These are phyloP conservation scores for Stereocaulon alpinum DNA, from an alignment of 495 filamentous ascomycete species.

Conservation along the genomic window DNA sequence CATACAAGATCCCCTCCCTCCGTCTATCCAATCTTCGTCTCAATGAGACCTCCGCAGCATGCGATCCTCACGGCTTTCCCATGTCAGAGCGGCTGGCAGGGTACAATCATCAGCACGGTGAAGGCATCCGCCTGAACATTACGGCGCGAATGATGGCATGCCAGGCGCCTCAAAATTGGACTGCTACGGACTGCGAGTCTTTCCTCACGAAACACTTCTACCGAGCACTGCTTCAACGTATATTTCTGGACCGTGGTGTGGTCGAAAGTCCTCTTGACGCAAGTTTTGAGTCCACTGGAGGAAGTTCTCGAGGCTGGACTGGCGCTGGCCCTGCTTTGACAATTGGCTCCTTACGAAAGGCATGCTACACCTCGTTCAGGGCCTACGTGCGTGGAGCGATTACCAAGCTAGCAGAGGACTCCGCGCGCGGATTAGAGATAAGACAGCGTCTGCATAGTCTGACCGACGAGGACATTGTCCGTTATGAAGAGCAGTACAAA, in stretches of 20 bases:
- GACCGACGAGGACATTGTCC: constrained; percentile 60
- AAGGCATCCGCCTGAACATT: constrained; percentile 78
- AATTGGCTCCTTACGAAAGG: constrained; percentile 74
- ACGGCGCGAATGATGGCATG: constrained; percentile 95
- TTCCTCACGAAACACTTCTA: constrained; percentile 96
- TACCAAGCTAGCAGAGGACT: constrained; percentile 53
- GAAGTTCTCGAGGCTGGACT: constrained; percentile 25
- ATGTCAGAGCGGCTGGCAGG: constrained; percentile 67
- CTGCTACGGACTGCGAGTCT: constrained; percentile 58
- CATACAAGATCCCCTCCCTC: constrained; percentile 67
- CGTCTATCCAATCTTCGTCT: constrained; percentile 49
- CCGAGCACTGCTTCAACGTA: constrained; percentile 77
- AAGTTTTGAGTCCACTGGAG: constrained; percentile 27
- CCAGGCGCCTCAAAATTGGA: constrained; percentile 92
- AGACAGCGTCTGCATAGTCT: constrained; percentile 49
- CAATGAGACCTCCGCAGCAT: constrained; percentile 44
- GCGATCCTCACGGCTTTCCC: constrained; percentile 85
- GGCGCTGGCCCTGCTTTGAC: constrained; percentile 56
- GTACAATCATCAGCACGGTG: constrained; percentile 39
- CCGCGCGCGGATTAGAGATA: constrained; percentile 46
- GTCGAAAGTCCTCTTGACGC: constrained; percentile 44
- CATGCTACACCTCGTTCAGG: constrained; percentile 64
- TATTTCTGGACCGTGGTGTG: constrained; percentile 74
- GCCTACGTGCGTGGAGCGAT: constrained; percentile 75
- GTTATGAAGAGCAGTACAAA: constrained; percentile 53